A percentile compares a stretch with the other conserved stretches of the same genome.
These are phyloP conservation scores for Phialemoniopsis sp. DNA, from an alignment of 2,329 filamentous ascomycete species.

Conservation along the genomic window DNA sequence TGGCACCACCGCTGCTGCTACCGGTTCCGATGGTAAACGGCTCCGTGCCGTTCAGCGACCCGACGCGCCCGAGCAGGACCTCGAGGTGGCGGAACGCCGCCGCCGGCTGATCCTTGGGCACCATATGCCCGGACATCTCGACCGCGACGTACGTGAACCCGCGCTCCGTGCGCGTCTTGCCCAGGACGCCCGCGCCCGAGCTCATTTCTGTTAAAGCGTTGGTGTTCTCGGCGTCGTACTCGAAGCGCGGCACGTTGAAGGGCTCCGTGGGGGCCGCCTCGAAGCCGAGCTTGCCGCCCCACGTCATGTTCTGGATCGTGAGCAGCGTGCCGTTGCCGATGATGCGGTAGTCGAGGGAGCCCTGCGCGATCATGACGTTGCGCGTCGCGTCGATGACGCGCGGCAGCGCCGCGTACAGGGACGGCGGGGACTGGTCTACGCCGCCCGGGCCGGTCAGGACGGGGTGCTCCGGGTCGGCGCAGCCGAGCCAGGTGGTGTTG, in stretches of 20 bases:
- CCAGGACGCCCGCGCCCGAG: conserved; percentile 61
- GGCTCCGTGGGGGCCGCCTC: neutral
- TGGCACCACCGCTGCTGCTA: too few relatives aligned
- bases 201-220: too few relatives aligned
- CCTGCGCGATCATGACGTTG: conserved; percentile 40
- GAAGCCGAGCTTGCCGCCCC: too few relatives aligned
- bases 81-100: conserved; percentile 71
- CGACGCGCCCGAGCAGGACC: conserved; percentile 68
- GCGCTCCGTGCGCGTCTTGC: conserved; percentile 64
- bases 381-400: conserved; percentile 70
- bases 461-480: conserved; percentile 35
- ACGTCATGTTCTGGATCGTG: conserved; percentile 46
- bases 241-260: conserved; percentile 2
- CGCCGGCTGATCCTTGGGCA: conserved; percentile 63
- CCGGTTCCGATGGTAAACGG: conserved; percentile 34
- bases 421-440: conserved; percentile 48
- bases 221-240: too few relatives aligned
- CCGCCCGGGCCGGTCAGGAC: too few relatives aligned
- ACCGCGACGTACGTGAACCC: conserved; percentile 67
- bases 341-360: conserved; percentile 24
- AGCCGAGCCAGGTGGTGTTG: conserved; percentile 49
- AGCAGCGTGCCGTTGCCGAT: conserved; percentile 44
- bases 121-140: conserved; percentile 62
- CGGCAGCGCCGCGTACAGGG: conserved; percentile 46
- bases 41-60: conserved; percentile 39